phyloP scores from a whole-genome alignment of 495 filamentous ascomycete genomes.

The Penicillium ochrochloron region DNA sequence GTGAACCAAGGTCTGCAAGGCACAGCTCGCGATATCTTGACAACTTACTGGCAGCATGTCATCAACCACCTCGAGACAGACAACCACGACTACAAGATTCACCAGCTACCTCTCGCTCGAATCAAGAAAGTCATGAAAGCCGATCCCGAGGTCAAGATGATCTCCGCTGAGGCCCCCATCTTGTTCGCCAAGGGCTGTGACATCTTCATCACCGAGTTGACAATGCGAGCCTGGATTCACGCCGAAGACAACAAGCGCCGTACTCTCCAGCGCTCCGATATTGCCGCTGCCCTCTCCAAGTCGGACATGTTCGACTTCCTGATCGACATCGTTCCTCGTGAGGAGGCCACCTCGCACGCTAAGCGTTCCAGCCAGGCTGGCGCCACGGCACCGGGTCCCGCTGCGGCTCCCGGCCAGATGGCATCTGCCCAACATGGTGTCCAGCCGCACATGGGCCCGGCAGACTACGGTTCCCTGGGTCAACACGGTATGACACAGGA shows the following conservation, averaged over 20 bases:
- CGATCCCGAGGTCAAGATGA: constrained; percentile 99
- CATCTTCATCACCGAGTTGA: constrained; percentile 98
- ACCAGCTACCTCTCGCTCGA: constrained; percentile 91
- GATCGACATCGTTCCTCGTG: constrained; percentile 96
- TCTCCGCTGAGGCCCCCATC: constrained; percentile 96
- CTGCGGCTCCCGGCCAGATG: constrained; percentile 57
- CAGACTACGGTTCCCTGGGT: constrained; percentile 65
- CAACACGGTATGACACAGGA: constrained; percentile 69
- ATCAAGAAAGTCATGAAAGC: constrained; percentile 99
- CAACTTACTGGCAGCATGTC: constrained; percentile 97
- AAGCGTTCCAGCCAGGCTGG: constrained; percentile 72
- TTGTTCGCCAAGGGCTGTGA: constrained; percentile 98
- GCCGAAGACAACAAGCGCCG: constrained; percentile 98
- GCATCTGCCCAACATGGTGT: constrained; percentile 64
- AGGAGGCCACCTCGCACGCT: constrained; percentile 83
- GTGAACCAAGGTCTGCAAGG: constrained; percentile 95
- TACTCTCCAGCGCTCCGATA: constrained; percentile 93
- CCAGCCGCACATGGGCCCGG: constrained; percentile 65
- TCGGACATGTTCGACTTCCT: constrained; percentile 99
- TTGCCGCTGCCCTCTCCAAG: constrained; percentile 92
- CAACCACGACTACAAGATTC: constrained; percentile 96
- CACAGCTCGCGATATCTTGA: constrained; percentile 93
- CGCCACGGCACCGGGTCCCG: constrained; percentile 52
- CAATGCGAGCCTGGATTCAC: constrained; percentile 99
- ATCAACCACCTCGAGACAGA: constrained; percentile 94